These are phyloP conservation scores for Chaetomiaceae sp. DNA, from an alignment of 2,329 filamentous ascomycete genomes.

Conservation along the genomic window DNA sequence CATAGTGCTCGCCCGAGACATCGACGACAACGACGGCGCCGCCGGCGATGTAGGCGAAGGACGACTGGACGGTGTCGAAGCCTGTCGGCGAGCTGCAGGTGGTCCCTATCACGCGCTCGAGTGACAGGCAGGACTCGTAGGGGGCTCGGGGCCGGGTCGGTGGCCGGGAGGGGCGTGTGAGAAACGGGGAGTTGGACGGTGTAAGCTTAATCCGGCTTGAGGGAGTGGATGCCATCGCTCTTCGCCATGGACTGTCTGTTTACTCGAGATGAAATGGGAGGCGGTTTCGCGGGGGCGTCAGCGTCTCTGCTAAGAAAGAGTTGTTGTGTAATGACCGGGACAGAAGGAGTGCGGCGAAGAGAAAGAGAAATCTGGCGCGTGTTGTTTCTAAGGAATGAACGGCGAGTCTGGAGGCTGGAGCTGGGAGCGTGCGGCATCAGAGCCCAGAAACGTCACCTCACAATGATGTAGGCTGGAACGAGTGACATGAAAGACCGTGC, in stretches of 20 bases:
- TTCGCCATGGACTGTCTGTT: constrained; percentile 45
- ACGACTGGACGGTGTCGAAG: constrained; percentile 74
- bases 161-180: constrained; percentile 59
- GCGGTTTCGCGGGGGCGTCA: constrained; percentile 10
- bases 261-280: constrained; percentile 4
- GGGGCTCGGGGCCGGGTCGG: constrained; percentile 48
- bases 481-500: constrained; percentile 21
- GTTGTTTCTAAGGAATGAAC: constrained; percentile 14
- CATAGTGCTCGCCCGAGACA: constrained; percentile 62
- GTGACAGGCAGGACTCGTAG: constrained; percentile 61
- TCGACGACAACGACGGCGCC: constrained; percentile 89
- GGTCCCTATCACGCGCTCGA: constrained; percentile 85
- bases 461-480: constrained; percentile 14
- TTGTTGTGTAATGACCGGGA: constrained; percentile 6
- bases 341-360: constrained; percentile 9
- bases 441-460: neutral
- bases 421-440: too few relatives aligned
- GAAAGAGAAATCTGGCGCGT: constrained; percentile 1
- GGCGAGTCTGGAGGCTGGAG: neutral
- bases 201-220: constrained; percentile 63
- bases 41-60: constrained; percentile 88
- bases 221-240: constrained; percentile 56
- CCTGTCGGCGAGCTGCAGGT: constrained; percentile 80
- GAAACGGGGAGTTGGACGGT: constrained; percentile 70
- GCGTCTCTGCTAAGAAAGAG: constrained; percentile 14